These are phyloP conservation scores for Mycena indigotica DNA, from an alignment of 768 basidiomycete genomes.

Conservation along the genomic window DNA sequence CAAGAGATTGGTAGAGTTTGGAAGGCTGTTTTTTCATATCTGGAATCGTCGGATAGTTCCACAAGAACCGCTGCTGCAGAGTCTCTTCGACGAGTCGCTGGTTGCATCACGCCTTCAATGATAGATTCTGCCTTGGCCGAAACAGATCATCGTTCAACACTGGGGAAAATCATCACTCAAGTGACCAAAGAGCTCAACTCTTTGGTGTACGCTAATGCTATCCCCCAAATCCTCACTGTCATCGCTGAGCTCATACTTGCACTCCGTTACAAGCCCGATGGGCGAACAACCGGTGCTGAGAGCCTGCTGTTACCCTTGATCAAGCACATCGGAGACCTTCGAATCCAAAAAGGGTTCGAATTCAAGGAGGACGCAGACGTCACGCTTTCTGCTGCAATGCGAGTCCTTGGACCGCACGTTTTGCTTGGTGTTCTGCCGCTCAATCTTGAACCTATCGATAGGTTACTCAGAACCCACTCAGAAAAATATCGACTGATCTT, in stretches of 20 bases:
- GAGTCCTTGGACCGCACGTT: constrained; percentile 81
- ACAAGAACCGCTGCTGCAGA: constrained; percentile 66
- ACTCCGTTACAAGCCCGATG: constrained; percentile 53
- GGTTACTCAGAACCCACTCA: constrained; percentile 48
- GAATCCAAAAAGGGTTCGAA: constrained; percentile 83
- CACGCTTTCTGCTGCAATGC: constrained; percentile 79
- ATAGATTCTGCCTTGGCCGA: constrained; percentile 56
- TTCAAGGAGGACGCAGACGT: constrained; percentile 86
- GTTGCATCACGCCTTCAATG: constrained; percentile 70
- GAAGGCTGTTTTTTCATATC: constrained; percentile 74
- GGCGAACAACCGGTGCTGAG: constrained; percentile 62
- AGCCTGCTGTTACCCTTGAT: constrained; percentile 69
- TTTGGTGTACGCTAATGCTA: constrained; percentile 69
- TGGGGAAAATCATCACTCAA: constrained; percentile 66
- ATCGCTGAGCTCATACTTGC: constrained; percentile 68
- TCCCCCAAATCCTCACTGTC: constrained; percentile 79
- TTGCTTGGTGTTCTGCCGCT: constrained; percentile 76
- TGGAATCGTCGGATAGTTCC: constrained; percentile 66
- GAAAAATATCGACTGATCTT: neutral
- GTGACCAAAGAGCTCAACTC: constrained; percentile 70
- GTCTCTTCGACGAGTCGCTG: constrained; percentile 62
- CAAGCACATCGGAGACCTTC: constrained; percentile 68
- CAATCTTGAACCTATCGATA: constrained; percentile 78
- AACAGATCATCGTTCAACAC: constrained; percentile 50
- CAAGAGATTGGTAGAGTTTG: constrained; percentile 65